Percentiles rank a stretch among this genome's conserved stretches.
phyloP scores from a whole-genome alignment of 352 stramenopile genomes.

The Thalassiosira hispida region DNA sequence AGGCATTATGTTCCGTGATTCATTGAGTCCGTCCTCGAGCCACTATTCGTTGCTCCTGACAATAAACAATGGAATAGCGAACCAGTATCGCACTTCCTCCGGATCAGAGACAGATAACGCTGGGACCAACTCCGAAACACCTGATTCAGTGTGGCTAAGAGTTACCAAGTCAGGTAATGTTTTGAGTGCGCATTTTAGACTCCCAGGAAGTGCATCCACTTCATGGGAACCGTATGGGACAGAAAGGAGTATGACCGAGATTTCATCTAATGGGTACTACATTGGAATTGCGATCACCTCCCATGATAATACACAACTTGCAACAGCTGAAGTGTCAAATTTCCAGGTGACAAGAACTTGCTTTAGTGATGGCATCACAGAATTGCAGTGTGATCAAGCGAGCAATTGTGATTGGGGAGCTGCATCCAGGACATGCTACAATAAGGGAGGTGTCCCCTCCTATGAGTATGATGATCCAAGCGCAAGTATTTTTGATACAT shows the following conservation, averaged over 20 bases:
- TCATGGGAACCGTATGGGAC: too few relatives aligned
- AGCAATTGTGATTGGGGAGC: constrained; percentile 51
- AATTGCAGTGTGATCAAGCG: constrained; percentile 44
- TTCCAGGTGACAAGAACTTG: constrained; percentile 39
- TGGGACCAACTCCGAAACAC: too few relatives aligned
- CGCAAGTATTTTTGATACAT: constrained; percentile 31
- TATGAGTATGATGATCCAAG: constrained; percentile 32
- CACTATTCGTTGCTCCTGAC: constrained; percentile 50
- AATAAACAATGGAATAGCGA: neutral
- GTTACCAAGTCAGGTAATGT: too few relatives aligned
- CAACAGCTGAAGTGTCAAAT: constrained; percentile 21
- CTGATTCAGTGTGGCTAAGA: too few relatives aligned
- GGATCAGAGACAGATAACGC: too few relatives aligned
- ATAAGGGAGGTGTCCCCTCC: constrained; percentile 28
- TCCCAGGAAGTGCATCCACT: too few relatives aligned
- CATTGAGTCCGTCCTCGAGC: constrained; percentile 14
- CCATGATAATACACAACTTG: constrained; percentile 8
- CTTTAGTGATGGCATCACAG: constrained; percentile 28
- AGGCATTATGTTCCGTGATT: constrained; percentile 52
- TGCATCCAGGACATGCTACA: constrained; percentile 36
- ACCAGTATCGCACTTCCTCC: too few relatives aligned
- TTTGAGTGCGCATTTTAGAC: too few relatives aligned
- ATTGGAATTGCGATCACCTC: too few relatives aligned
- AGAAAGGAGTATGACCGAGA: too few relatives aligned
- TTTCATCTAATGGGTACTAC: too few relatives aligned